Percentiles rank a stretch among this genome's conserved stretches.
These are phyloP conservation scores for Capsicum rhomboideum DNA, from an alignment of 257 asterid genomes.

Conservation along the genomic window DNA sequence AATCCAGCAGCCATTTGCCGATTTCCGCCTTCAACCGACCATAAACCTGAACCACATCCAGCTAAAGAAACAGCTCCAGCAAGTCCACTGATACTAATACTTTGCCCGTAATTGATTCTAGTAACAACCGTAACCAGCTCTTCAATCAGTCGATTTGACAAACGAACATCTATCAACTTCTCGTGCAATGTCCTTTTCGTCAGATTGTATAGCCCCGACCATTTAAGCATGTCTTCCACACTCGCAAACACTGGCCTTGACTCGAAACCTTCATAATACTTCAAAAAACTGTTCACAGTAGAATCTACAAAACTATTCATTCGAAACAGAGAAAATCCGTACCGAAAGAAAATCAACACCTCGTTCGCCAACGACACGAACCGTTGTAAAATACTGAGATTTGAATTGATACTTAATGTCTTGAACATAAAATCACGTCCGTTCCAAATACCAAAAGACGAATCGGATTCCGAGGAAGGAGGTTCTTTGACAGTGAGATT, in stretches of 20 bases:
- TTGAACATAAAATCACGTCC: conserved; percentile 60
- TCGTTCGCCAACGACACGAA: conserved; percentile 58
- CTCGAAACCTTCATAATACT: conserved; percentile 58
- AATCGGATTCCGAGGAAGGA: conserved; percentile 17
- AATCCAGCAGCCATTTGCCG: conserved; percentile 95
- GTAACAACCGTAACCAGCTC: conserved; percentile 93
- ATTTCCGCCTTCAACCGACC: conserved; percentile 93
- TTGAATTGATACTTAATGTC: conserved; percentile 42
- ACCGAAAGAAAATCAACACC: conserved; percentile 41
- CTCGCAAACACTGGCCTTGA: conserved; percentile 69
- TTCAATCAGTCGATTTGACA: conserved; percentile 56
- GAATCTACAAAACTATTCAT: conserved; percentile 66
- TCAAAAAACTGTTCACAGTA: conserved; percentile 45
- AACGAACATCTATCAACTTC: conserved; percentile 44
- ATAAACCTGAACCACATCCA: conserved; percentile 80
- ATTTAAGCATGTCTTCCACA: conserved; percentile 85
- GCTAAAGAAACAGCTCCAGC: conserved; percentile 98
- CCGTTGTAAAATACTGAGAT: conserved; percentile 35
- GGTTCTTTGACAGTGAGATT: conserved; percentile 38
- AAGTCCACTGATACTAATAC: conserved; percentile 82
- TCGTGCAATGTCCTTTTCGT: conserved; percentile 49
- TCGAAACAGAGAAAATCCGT: conserved; percentile 69
- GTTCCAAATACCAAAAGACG: conserved; percentile 78
- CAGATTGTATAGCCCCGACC: conserved; percentile 81
- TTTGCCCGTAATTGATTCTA: conserved; percentile 92